These are phyloP conservation scores for Cordyceps fumosorosea DNA, from an alignment of 2,329 filamentous ascomycete species.

Conservation along the genomic window DNA sequence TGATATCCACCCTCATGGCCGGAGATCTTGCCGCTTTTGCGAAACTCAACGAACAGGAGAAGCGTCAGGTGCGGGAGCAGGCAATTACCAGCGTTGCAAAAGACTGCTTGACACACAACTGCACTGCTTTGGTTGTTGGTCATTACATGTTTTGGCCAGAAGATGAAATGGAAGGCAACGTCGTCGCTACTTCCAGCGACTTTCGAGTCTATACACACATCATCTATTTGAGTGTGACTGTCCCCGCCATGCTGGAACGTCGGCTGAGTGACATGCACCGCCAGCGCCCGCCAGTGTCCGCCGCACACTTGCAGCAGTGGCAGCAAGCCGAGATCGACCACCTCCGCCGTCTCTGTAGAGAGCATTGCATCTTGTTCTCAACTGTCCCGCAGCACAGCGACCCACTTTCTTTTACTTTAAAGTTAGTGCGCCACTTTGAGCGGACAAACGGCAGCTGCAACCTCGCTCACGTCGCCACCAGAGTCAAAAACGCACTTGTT, in stretches of 20 bases:
- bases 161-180: constrained; percentile 21
- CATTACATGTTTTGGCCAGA: constrained; percentile 50
- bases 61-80: constrained; percentile 31
- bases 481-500: constrained; percentile 29
- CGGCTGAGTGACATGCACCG: constrained; percentile 31
- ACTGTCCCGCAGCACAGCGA: constrained; percentile 23
- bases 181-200: constrained; percentile 40
- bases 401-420: background rate
- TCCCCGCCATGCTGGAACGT: constrained; percentile 30
- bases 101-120: constrained; percentile 27
- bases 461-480: constrained; percentile 20
- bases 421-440: constrained; percentile 14
- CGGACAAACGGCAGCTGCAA: constrained; percentile 30
- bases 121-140: constrained; percentile 43
- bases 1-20: constrained; percentile 34
- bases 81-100: constrained; percentile 40
- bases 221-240: constrained; percentile 43
- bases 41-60: constrained; percentile 26
- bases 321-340: constrained; percentile 36
- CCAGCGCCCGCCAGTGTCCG: constrained; percentile 26
- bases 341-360: constrained; percentile 37
- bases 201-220: constrained; percentile 47
- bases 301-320: constrained; percentile 39
- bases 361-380: constrained; percentile 41
- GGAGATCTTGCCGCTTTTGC: constrained; percentile 45